phyloP scores from a whole-genome alignment of 805 yeast species.

The Wickerhamomyces rabaulensis region DNA sequence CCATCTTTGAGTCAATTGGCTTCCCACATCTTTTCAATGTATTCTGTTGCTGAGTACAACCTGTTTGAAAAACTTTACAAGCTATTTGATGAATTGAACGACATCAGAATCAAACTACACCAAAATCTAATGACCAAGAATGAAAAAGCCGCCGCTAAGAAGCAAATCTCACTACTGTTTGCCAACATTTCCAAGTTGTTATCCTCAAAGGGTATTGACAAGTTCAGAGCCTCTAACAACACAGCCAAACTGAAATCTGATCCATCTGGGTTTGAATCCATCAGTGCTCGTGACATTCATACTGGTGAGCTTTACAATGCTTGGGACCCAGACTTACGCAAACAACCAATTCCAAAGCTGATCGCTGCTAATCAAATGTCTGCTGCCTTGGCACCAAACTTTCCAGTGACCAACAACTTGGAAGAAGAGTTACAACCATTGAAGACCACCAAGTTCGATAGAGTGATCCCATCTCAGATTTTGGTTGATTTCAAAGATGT shows the following conservation, averaged over 20 bases:
- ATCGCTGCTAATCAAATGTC: conserved; percentile 65
- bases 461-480: conserved; percentile 51
- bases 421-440: conserved; percentile 38
- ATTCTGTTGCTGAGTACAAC: conserved; percentile 66
- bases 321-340: conserved; percentile 17
- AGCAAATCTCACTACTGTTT: conserved; percentile 46
- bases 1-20: conserved; percentile 53
- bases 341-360: conserved; percentile 44
- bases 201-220: conserved; percentile 37
- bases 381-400: conserved; percentile 68
- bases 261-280: conserved; percentile 61
- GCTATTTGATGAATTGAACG: conserved; percentile 53
- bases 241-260: conserved; percentile 33
- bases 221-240: conserved; percentile 18
- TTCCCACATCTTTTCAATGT: conserved; percentile 63
- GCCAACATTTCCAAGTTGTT: conserved; percentile 58
- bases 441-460: conserved; percentile 40
- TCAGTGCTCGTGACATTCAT: conserved; percentile 56
- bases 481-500: conserved; percentile 75
- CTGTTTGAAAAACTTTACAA: conserved; percentile 50
- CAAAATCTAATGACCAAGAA: conserved; percentile 47
- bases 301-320: conserved; percentile 52
- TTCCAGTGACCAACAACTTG: conserved; percentile 44
- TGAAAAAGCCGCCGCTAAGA: conserved; percentile 45
- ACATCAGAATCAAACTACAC: conserved; percentile 47